Evolutionary conservation across 164 flowering plant species (phyloP), one percentile per base, ranked within the genome.

Genomic region (Vitis rotundifolia): DNA sequence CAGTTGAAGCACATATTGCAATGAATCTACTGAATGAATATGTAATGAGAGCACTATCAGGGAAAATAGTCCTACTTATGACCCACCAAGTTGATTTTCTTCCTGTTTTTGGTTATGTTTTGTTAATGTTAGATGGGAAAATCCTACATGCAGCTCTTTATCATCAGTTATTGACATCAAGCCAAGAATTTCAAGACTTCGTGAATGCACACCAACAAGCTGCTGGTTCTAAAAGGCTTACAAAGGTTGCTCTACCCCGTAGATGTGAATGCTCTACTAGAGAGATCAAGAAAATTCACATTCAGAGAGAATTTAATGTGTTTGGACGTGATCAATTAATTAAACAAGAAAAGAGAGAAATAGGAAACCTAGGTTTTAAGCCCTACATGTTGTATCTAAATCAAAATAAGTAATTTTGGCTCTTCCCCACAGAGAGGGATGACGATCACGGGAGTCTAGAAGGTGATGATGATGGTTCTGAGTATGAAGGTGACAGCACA

Each of bases 1-100:
- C 83, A 31, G 83, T 80, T 9, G 83, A 80, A 73, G 83, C 83
- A 47, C 76, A 80, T 44, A 80, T 80, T 13, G 83, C 83, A n/a
- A 65, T 78, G 50, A 80, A 63, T 61, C 68, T 76, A 15, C 77
- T 80, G 57, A 80, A 77, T 64, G 85, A 82, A 66, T 84, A 81
- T 67, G 78, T 84, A 15, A 79, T 81, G 79, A 76, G 62, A 64
- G 85, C 87, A 12, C 83, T 84, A 53, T 52, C 78, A 49, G 64
- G 56, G 59, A 84, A 84, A 71, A 77, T 83, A 8, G 82, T 84
- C 26, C 55, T 84, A 44, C 85, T 84, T 49, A 85, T 84, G 60
- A 84, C 87, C 14, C 87, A 84, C 18, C 87, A 84, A 81, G 87
- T 84, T 63, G 87, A 82, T 71, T 84, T 84, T 75, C 73, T 84